These are phyloP conservation scores for Ophiostoma sp. DNA, from an alignment of 2,329 filamentous ascomycete species.

Conservation along the genomic window DNA sequence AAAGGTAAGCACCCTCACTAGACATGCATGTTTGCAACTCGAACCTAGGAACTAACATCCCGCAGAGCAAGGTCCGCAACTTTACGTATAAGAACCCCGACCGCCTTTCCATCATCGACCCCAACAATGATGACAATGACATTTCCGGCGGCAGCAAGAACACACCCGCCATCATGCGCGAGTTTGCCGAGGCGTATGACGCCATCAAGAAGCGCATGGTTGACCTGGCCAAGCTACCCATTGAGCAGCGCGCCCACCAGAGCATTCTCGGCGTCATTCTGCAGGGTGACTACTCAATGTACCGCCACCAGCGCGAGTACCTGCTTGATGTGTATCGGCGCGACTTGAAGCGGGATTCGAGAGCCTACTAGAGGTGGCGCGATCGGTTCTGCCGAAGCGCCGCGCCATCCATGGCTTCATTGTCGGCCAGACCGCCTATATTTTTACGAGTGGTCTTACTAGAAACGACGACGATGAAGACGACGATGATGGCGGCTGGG, in stretches of 20 bases:
- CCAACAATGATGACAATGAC: conserved; percentile 79
- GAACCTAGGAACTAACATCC: neutral
- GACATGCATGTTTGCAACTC: neutral
- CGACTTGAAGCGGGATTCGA: conserved; percentile 30
- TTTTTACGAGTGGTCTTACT: neutral
- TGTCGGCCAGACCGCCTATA: neutral
- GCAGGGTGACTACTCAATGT: conserved; percentile 72
- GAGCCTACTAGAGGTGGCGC: conserved; percentile 8
- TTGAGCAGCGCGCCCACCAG: conserved; percentile 30
- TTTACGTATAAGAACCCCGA: conserved; percentile 56
- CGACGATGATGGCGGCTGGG: conserved; percentile 1
- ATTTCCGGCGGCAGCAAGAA: conserved; percentile 81
- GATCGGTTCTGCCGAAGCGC: neutral
- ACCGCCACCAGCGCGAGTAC: conserved; percentile 62
- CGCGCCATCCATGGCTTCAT: neutral
- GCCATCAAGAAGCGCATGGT: conserved; percentile 55
- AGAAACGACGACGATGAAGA: neutral
- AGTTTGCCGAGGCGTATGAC: conserved; percentile 62
- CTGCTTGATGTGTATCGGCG: conserved; percentile 50
- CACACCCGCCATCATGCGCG: conserved; percentile 59
- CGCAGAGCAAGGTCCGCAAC: conserved; percentile 41
- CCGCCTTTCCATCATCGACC: conserved; percentile 83
- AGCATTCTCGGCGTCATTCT: conserved; percentile 70
- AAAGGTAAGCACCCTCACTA: conserved; percentile 54
- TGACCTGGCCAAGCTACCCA: conserved; percentile 39